Evolutionary conservation across 2,329 filamentous ascomycete species (phyloP).

Genomic region (Trichothecium sympodiale): DNA sequence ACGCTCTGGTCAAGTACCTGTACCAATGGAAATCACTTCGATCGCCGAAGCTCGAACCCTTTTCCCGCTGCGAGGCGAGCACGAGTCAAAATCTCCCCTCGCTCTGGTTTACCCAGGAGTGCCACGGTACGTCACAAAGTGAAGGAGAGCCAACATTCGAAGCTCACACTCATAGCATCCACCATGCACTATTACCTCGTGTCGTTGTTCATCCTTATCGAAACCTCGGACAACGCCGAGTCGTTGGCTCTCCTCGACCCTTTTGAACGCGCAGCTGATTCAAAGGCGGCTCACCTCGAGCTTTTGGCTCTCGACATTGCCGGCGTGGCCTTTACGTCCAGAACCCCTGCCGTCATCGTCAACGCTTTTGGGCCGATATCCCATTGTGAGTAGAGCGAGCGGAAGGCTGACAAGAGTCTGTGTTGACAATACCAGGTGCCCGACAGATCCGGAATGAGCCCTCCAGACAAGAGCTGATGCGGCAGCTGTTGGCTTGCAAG

Average conservation of each 20-base stretch:
- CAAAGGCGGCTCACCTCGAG: conserved; percentile 17
- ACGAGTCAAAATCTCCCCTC: conserved; percentile 17
- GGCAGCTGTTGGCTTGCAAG: conserved; percentile 20
- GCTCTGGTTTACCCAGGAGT: conserved; percentile 27
- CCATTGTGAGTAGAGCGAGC: conserved; percentile 32
- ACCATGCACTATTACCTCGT: conserved; percentile 31
- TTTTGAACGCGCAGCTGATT: background rate
- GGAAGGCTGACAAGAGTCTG: no score
- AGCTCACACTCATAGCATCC: conserved; percentile 19
- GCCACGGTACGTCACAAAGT: conserved; percentile 24
- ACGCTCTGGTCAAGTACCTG: conserved; percentile 12
- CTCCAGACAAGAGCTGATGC: conserved; percentile 18
- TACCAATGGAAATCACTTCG: conserved; percentile 18
- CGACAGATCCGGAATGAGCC: conserved; percentile 15
- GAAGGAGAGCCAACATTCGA: rapidly evolving
- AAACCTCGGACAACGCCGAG: no score
- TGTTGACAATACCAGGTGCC: conserved; percentile 12
- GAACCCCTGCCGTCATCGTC: conserved; percentile 28
- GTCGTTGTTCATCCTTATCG: conserved; percentile 21
- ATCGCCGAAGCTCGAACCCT: conserved; percentile 20
- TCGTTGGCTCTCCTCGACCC: conserved; percentile 2
- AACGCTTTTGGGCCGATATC: conserved; percentile 37
- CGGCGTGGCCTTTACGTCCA: conserved; percentile 32
- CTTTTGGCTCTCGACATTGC: conserved; percentile 25
- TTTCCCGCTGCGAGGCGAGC: conserved; percentile 8